Percentiles rank a stretch among this genome's conserved stretches.
These are phyloP conservation scores for Tritrichomonas musculus DNA, from an alignment of 208 protist species.

Conservation along the genomic window DNA sequence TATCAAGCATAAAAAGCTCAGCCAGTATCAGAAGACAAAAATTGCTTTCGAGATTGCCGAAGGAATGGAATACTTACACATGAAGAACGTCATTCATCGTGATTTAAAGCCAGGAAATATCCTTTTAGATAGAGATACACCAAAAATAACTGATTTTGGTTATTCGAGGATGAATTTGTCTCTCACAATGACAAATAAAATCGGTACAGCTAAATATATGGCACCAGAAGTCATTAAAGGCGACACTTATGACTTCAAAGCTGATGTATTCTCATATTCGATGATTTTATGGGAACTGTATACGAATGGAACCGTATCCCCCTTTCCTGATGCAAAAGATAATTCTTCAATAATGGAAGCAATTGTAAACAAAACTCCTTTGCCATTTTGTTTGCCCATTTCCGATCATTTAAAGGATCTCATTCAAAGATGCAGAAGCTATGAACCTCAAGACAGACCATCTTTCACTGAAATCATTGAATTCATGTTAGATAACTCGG, in stretches of 20 bases:
- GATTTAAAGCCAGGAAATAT: constrained; percentile 24
- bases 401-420: neutral
- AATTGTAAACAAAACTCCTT: neutral
- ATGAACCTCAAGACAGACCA: neutral
- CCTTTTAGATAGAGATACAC: neutral
- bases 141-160: neutral
- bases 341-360: neutral
- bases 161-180: neutral
- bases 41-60: neutral
- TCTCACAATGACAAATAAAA: neutral
- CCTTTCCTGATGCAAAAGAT: too few relatives aligned
- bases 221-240: neutral
- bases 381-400: neutral
- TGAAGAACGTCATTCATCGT: neutral
- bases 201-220: neutral
- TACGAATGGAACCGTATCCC: too few relatives aligned
- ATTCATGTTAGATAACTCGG: neutral
- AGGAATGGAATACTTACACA: neutral
- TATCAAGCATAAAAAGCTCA: neutral
- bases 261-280: neutral
- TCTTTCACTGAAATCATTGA: neutral
- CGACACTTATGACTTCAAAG: neutral
- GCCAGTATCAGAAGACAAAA: neutral
- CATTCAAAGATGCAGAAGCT: neutral
- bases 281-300: constrained; percentile 1